Base-by-base conservation (phyloP, 2,329 filamentous ascomycete genomes). In the Cladophialophora bantiana region DNA sequence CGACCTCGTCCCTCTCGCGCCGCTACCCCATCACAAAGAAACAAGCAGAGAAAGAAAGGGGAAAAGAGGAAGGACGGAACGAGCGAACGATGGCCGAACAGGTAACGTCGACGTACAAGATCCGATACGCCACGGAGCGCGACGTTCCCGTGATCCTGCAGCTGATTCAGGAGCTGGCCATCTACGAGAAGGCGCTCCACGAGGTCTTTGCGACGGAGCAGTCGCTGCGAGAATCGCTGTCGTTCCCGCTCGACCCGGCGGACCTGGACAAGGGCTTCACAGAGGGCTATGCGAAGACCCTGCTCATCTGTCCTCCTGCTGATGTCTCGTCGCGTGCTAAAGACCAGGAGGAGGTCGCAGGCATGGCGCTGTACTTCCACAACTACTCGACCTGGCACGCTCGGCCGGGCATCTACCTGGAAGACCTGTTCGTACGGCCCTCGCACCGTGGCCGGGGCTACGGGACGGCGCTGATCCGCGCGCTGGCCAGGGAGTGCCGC, bases 361-460 rank as follows among this genome's bases (percentile, higher is more conserved):
- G 90, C 56, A 92, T 97, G 86, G 93, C 93, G 1, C 80, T 97
- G 48, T 97, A 93, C 81, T 98, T 96, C 78, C 93, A 94, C 84
- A 98, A 94, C 80, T 98, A 97, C 81, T 93, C 89, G 75, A 97
- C 94, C 0, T 98, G 95, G 95, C 87, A 91, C 7, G 87, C 91
- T n/a, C 87, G 86, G 54, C 88, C 94, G 0, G 94, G 94, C 2
- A 91, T 99, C 75, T 97, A 96, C 78, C 88, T 98, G 42, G 94
- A 98, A 78, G 94, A 98, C 76, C 82, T 98, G n/a, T 97, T 90
- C 75, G 92, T 99, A 48, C 84, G 88, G 72, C 85, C 88, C 0
- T 81, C 82, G 53, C 88, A 90, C 73, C 84, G 95, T 3, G 89
- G 89, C 38, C 87, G 86, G 68, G 94, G 94, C 0, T 96, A 94